Conservation (phyloP, 108 stramenopile genomes). For the Conticribra guillardii region DNA sequence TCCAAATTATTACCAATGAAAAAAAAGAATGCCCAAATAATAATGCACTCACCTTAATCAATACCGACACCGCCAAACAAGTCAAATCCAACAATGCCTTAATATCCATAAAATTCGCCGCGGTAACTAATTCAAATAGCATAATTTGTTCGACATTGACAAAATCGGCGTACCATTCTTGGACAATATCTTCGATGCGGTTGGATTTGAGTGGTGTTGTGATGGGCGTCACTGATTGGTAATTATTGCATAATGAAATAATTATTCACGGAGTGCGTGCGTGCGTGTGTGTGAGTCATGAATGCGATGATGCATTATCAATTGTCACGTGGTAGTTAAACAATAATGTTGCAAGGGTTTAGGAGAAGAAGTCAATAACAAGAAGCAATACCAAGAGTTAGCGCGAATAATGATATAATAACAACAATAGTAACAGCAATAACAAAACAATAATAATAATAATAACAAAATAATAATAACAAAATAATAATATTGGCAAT, state of each 20-base stretch:
- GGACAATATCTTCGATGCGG: conserved; percentile 94
- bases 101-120: conserved; percentile 88
- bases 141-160: conserved; percentile 75
- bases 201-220: conserved; percentile 94
- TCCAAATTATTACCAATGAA: no score
- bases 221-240: conserved; percentile 96
- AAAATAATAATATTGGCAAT: no score
- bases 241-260: no score
- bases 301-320: no score
- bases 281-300: no score
- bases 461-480: no score
- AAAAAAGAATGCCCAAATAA: no score
- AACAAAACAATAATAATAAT: no score
- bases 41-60: conserved; percentile 46
- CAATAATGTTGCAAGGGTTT: background rate
- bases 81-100: conserved; percentile 81
- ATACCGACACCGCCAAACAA: conserved; percentile 53
- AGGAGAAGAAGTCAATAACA: background rate
- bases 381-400: no score
- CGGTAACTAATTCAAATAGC: conserved; percentile 77
- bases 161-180: conserved; percentile 97
- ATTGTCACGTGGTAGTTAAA: conserved; percentile 47
- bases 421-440: no score
- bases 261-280: no score
- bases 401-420: no score